Evolutionary conservation across 352 stramenopile genomes (phyloP).

Genomic region (Phytopythium kandeliae): DNA sequence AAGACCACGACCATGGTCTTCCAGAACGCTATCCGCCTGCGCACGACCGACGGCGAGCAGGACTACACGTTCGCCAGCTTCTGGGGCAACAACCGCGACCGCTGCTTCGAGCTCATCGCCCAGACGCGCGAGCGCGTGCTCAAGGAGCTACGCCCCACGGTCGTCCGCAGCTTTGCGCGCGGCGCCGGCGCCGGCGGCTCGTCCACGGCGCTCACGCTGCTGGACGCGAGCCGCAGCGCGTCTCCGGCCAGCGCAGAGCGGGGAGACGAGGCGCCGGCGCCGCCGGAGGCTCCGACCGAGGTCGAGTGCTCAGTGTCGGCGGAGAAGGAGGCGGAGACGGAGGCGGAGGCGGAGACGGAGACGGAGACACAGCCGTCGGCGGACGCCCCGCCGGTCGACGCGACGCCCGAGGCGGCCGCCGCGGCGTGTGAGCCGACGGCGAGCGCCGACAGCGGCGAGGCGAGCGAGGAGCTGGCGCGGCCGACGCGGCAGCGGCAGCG

Average conservation of each 20-base stretch:
- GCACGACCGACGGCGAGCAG: conserved; percentile 44
- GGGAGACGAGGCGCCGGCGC: too few relatives aligned
- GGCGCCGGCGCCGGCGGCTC: neutral
- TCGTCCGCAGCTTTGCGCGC: conserved; percentile 6
- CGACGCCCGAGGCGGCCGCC: neutral
- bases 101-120: conserved; percentile 68
- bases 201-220: neutral
- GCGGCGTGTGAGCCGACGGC: neutral
- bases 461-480: neutral
- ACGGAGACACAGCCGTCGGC: neutral
- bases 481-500: conserved; percentile 14
- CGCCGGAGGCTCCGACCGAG: too few relatives aligned
- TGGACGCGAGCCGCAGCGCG: too few relatives aligned
- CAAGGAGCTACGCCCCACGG: conserved; percentile 15
- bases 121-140: conserved; percentile 59
- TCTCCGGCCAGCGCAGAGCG: too few relatives aligned
- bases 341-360: neutral
- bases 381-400: neutral
- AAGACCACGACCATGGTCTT: conserved; percentile 86
- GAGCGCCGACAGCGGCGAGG: neutral
- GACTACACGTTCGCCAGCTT: conserved; percentile 87
- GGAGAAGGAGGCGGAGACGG: neutral
- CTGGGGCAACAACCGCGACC: conserved; percentile 78
- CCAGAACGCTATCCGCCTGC: conserved; percentile 67
- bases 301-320: too few relatives aligned